Evolutionary conservation across 2,329 filamentous ascomycete species (phyloP).

Genomic region (Drechslera avenae): DNA sequence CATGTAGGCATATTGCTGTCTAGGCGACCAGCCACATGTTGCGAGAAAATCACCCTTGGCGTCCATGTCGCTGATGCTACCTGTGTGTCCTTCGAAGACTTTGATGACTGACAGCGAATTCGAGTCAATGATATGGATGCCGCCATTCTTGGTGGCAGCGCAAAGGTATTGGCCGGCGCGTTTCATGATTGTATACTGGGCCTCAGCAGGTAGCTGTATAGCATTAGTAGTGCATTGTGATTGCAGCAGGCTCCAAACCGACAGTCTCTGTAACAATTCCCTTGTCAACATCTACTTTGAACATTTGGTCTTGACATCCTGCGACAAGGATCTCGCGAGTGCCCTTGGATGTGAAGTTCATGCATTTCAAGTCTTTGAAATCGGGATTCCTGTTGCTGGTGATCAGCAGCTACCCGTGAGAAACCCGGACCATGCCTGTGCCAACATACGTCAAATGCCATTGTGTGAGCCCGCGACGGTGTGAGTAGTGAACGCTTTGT

Average conservation of each 20-base stretch:
- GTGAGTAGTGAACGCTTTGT: slow-evolving; percentile 86
- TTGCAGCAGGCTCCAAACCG: slow-evolving; percentile 9
- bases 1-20: slow-evolving; percentile 79
- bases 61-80: slow-evolving; percentile 94
- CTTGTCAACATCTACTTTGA: slow-evolving; percentile 70
- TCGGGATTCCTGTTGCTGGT: slow-evolving; percentile 62
- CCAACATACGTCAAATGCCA: slow-evolving; percentile 81
- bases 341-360: slow-evolving; percentile 91
- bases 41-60: slow-evolving; percentile 93
- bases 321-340: slow-evolving; percentile 84
- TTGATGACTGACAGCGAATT: slow-evolving; percentile 78
- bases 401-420: slow-evolving; percentile 22
- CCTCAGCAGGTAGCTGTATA: slow-evolving; percentile 67
- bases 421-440: too few species aligned
- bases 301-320: slow-evolving; percentile 84
- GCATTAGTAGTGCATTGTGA: slow-evolving; percentile 20
- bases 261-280: slow-evolving; percentile 52
- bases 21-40: slow-evolving; percentile 89
- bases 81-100: slow-evolving; percentile 87
- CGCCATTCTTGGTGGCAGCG: slow-evolving; percentile 81
- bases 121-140: slow-evolving; percentile 85
- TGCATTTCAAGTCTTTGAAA: slow-evolving; percentile 88
- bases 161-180: slow-evolving; percentile 85
- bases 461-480: slow-evolving; percentile 77
- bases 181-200: slow-evolving; percentile 90